Evolutionary conservation across 106 monocot genomes (phyloP), one percentile per base, ranked within the genome.

Genomic region (Chionographis japonica): DNA sequence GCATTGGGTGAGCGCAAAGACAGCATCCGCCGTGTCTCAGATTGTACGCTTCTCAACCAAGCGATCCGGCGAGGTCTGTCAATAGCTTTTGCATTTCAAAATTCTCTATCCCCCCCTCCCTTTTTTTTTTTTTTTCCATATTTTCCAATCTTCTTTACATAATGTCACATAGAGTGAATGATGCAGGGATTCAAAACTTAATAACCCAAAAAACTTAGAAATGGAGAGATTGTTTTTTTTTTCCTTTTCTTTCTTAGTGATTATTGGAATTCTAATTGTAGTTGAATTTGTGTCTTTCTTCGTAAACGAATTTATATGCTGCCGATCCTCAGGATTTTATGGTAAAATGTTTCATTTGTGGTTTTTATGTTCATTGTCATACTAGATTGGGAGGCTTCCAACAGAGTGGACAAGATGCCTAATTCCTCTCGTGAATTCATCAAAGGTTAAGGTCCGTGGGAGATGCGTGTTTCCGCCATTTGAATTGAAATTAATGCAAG

Each of bases 11-110:
- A 81, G 81, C 17, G 65, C 72, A 1, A 86, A 84, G 70, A 60
- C 79, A 0, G 84, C 79, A 3, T 75, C 60, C 4, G 90, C 87
- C 2, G 37, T 73, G 3, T 84, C 87, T 42, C 78, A 78, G 83
- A 94, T 94, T 35, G 94, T 94, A 11, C 73, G 90, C 54, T 87
- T 94, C 67, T 87, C 86, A 4, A 94, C 94, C 36, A 84, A 85
- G 72, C 72, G 86, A 58, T 80, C 70, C 2, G 90, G 94, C 9
- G 90, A 94, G 94, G 94, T 94, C 13, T 16, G 72, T 66, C 16
- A 10, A 3, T 27, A 41, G 35, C 8, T 46, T 46, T 46, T 20
- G 37, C 6, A 17, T 54, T 67, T 35, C 53, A 38, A 54, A 8
- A 35, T 53, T 14, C 10, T 10, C 2, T 46, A 1, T 2, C 0